phyloP scores from a whole-genome alignment of 352 stramenopile genomes.

The Pythium guiyangense region DNA sequence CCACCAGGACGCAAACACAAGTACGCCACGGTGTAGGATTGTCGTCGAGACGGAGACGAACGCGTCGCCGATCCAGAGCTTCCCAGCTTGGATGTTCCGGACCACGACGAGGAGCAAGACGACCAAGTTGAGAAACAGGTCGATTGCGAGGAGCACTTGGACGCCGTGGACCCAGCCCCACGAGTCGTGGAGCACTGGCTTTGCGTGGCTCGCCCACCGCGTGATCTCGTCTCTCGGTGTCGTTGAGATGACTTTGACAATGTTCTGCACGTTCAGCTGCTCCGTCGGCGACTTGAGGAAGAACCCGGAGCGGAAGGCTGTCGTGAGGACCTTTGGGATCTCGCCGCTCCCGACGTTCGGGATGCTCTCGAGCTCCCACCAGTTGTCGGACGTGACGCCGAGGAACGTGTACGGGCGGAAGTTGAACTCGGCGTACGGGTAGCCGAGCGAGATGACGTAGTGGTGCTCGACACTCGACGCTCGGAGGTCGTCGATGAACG shows the following conservation, averaged over 20 bases:
- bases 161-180: no score
- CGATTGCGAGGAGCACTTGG: constrained; percentile 34
- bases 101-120: no score
- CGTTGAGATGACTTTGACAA: constrained; percentile 8
- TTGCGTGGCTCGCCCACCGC: constrained; percentile 1
- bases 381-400: constrained; percentile 16
- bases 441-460: constrained; percentile 23
- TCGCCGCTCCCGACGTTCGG: constrained; percentile 12
- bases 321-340: constrained; percentile 25
- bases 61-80: constrained; percentile 40
- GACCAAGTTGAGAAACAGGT: no score
- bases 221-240: constrained; percentile 6
- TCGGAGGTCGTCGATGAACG: constrained; percentile 22
- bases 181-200: constrained; percentile 13
- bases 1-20: constrained; percentile 26
- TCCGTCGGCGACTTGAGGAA: constrained; percentile 17
- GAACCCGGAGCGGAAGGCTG: constrained; percentile 24
- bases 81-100: no score
- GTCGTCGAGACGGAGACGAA: constrained; percentile 29
- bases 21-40: constrained; percentile 13
- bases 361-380: constrained; percentile 19
- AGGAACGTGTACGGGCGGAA: constrained; percentile 26
- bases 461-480: constrained; percentile 18
- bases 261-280: constrained; percentile 22
- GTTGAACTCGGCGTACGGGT: constrained; percentile 25